A percentile compares a stretch with the other conserved stretches of the same genome.
phyloP scores from a whole-genome alignment of 176 grass and related monocot species.

The Zea luxurians region DNA sequence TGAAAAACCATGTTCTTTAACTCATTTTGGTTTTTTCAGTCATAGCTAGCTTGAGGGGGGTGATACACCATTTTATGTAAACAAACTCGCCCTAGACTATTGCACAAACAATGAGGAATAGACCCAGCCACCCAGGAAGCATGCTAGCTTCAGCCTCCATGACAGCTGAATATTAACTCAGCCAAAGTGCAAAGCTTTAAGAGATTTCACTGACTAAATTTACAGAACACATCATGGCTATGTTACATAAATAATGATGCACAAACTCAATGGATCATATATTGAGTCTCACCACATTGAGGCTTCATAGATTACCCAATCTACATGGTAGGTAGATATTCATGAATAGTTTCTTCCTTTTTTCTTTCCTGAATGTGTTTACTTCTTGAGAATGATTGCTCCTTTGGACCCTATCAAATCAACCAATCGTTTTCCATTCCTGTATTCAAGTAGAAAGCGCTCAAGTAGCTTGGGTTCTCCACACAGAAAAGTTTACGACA shows the following conservation, averaged over 20 bases:
- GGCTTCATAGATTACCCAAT: conserved; percentile 36
- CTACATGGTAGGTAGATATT: conserved; percentile 37
- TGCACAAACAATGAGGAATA: neutral
- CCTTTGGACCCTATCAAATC: conserved; percentile 47
- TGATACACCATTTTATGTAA: neutral
- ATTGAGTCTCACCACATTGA: conserved; percentile 36
- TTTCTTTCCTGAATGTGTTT: conserved; percentile 37
- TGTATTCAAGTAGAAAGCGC: conserved; percentile 47
- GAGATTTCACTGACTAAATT: conserved; percentile 26
- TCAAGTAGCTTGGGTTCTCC: conserved; percentile 53
- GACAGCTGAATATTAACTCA: conserved; percentile 25
- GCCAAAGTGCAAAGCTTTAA: conserved; percentile 14
- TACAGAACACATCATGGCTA: neutral
- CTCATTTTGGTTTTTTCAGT: conserved; percentile 8
- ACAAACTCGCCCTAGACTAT: neutral
- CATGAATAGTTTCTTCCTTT: conserved; percentile 34
- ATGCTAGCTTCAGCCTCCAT: conserved; percentile 24
- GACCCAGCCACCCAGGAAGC: conserved; percentile 11
- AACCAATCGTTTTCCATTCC: conserved; percentile 45
- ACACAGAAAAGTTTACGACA: conserved; percentile 39
- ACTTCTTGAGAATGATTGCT: conserved; percentile 40
- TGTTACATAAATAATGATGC: conserved; percentile 13
- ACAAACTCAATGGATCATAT: conserved; percentile 35
- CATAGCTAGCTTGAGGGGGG: neutral
- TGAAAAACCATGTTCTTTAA: conserved; percentile 12